Evolutionary conservation across 257 asterid species (phyloP).

Genomic region (Rauvolfia tetraphylla): DNA sequence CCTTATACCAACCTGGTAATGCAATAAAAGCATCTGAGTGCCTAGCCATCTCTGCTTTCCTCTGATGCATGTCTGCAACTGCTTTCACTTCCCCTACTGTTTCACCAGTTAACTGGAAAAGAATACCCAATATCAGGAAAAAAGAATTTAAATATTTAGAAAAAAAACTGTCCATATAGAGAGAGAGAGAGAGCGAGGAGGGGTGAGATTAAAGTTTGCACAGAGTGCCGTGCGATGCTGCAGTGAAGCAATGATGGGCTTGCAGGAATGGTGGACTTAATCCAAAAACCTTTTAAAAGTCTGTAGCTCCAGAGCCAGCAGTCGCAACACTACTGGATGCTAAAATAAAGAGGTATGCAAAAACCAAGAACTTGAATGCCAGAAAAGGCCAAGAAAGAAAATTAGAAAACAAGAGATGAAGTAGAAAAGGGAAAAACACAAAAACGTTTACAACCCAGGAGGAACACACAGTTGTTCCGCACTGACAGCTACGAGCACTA

Average conservation of each 20-base stretch:
- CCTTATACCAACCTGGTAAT: constrained; percentile 75
- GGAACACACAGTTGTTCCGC: constrained; percentile 28
- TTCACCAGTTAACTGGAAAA: constrained; percentile 87
- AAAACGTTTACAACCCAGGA: constrained; percentile 33
- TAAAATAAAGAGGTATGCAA: constrained; percentile 11
- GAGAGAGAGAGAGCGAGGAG: constrained; percentile 16
- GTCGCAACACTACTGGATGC: constrained; percentile 24
- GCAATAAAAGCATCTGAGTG: constrained; percentile 99
- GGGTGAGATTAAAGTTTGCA: constrained; percentile 21
- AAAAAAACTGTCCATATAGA: constrained; percentile 11
- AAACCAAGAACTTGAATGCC: constrained; percentile 28
- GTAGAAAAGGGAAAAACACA: constrained; percentile 34
- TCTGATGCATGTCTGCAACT: constrained; percentile 97
- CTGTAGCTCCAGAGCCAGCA: constrained; percentile 26
- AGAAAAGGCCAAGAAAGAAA: constrained; percentile 48
- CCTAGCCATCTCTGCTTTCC: constrained; percentile 97
- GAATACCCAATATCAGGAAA: constrained; percentile 19
- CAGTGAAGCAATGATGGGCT: constrained; percentile 61
- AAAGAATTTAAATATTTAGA: constrained; percentile 6
- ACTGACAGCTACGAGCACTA: constrained; percentile 33
- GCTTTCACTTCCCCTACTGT: constrained; percentile 99
- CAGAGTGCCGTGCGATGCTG: constrained; percentile 36
- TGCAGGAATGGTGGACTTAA: constrained; percentile 35
- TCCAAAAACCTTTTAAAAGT: constrained; percentile 27
- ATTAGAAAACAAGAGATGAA: constrained; percentile 34